Percentiles rank a stretch among this genome's conserved stretches.
These are phyloP conservation scores for Cryptococcus wingfieldii DNA, from an alignment of 1,284 basidiomycete genomes.

Conservation along the genomic window DNA sequence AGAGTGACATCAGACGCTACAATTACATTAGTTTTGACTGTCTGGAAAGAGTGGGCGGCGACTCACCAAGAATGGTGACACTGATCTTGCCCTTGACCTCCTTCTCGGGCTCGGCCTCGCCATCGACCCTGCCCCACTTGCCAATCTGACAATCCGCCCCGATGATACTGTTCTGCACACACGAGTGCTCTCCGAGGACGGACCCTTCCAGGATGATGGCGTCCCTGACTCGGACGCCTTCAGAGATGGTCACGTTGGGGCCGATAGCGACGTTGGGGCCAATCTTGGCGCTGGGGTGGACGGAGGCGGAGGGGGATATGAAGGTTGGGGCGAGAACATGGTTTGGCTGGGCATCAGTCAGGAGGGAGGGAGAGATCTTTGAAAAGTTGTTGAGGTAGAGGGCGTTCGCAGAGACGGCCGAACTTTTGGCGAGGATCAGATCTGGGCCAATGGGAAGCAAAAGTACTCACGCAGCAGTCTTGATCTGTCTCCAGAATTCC, in stretches of 20 bases:
- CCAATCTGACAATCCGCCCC: conserved; percentile 47
- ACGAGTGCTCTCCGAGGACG: conserved; percentile 51
- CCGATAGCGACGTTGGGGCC: conserved; percentile 53
- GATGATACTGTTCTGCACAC: conserved; percentile 52
- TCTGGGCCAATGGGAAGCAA: not conserved
- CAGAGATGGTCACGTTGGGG: conserved; percentile 48
- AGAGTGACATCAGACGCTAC: conserved; percentile 50
- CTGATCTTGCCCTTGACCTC: conserved; percentile 49
- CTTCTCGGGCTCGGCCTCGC: conserved; percentile 45
- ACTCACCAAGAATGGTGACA: conserved; percentile 50
- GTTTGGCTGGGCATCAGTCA: conserved; percentile 27
- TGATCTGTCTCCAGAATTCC: conserved; percentile 55
- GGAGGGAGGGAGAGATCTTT: conserved; percentile 38
- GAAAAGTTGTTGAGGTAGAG: conserved; percentile 47
- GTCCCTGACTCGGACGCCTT: conserved; percentile 52
- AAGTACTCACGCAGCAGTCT: conserved; percentile 51
- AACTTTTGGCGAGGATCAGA: conserved; percentile 27
- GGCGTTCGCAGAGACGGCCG: conserved; percentile 52
- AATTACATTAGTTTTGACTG: not conserved
- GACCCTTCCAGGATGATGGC: conserved; percentile 52
- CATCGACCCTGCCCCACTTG: conserved; percentile 53
- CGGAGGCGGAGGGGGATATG: conserved; percentile 49
- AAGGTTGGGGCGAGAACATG: conserved; percentile 51
- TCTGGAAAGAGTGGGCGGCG: conserved; percentile 6
- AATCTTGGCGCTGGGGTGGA: conserved; percentile 51